Evolutionary conservation across 306 rosid genomes (phyloP), one percentile per base, ranked within the genome.

Genomic region (Citrullus mucosospermus): DNA sequence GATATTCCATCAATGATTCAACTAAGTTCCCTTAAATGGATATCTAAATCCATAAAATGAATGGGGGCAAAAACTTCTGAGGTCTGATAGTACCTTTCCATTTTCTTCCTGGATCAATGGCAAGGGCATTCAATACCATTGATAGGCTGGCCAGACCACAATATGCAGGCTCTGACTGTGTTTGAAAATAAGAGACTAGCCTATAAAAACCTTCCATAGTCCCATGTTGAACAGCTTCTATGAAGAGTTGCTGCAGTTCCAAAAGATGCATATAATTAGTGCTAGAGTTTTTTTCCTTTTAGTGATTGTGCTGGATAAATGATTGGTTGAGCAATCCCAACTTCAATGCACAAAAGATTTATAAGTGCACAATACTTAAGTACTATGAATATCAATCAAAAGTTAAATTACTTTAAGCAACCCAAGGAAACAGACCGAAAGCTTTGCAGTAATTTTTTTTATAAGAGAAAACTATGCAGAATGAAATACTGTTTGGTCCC

Each of bases 121-220:
- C 89, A 36, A 95, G 97, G 70, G 97, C 91, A 80, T 95, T 95
- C 87, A 95, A 86, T 50, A 91, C 98, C 98, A 92, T 89, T 62
- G 98, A 88, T 20, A 95, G 87, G 78, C 93, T 95, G 4, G 98
- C 98, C 69, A 95, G 87, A 18, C 98, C 98, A 79, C 98, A 95
- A 41, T 86, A 95, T 6, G 97, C 96, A 8, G 98, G 96, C 80
- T 95, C 98, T 0, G 97, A 92, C 57, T 95, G 97, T 0, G 98
- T 95, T 82, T 95, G 98, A 20, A 90, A 95, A 84, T 87, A 82
- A 66, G 97, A 95, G 70, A 95, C 80, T 63, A 95, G 79, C 80
- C 88, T 87, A 69, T 84, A 95, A 77, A 95, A 95, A n/a, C 93
- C 88, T 75, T 95, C 97, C 98, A 92, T 91, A 3, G 93, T 92